Percentiles rank a stretch among this genome's conserved stretches.
Evolutionary conservation across 2,329 filamentous ascomycete genomes (phyloP).

Genomic region (Massarina eburnea): DNA sequence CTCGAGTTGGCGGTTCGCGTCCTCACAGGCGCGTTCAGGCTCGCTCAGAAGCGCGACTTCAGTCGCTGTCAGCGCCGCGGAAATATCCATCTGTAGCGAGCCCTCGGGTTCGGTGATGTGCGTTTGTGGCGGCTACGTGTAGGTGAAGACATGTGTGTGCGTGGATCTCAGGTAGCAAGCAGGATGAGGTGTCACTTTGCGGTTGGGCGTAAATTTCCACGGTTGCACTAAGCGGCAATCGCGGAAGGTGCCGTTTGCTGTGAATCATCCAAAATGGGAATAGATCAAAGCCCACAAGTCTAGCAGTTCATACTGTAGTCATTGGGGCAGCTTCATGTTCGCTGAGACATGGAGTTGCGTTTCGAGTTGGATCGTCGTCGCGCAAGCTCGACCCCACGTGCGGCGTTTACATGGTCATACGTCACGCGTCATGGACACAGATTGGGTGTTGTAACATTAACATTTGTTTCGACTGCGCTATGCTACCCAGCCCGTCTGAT

Average conservation of each 20-base stretch:
- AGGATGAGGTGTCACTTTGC: constrained; percentile 11
- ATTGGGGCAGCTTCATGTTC: too few relatives aligned
- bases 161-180: not conserved
- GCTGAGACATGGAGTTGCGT: too few relatives aligned
- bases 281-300: not conserved
- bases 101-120: constrained; percentile 3
- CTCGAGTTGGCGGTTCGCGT: constrained; percentile 14
- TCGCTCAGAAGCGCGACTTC: constrained; percentile 29
- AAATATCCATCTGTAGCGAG: constrained; percentile 28
- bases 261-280: not conserved
- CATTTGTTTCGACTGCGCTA: constrained; percentile 7
- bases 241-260: not conserved
- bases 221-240: constrained; percentile 7
- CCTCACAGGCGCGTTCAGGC: constrained; percentile 14
- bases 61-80: constrained; percentile 22
- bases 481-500: constrained; percentile 2
- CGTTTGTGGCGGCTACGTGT: not conserved
- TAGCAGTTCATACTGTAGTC: not conserved
- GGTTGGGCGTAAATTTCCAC: constrained; percentile 7
- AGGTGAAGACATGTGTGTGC: constrained; percentile 21
- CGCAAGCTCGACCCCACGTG: too few relatives aligned
- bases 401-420: not conserved
- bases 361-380: too few relatives aligned
- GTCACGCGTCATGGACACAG: not conserved
- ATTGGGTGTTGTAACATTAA: not conserved